Evolutionary conservation across 176 grass and related monocot genomes (phyloP), one percentile per base, ranked within the genome.

Genomic region (Carex myosuroides): DNA sequence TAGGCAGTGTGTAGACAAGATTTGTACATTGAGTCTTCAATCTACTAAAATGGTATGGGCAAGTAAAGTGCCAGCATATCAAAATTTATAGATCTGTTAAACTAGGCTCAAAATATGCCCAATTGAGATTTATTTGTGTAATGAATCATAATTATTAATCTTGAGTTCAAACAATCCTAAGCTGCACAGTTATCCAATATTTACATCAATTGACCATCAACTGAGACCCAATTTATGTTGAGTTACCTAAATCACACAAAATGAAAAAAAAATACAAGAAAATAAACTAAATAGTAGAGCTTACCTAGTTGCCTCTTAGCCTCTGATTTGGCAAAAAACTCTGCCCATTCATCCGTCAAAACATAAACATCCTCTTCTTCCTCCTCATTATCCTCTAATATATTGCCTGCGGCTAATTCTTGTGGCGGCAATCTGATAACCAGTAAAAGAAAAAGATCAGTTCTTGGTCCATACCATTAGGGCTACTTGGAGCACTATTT

Each of bases 301-400:
- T 50, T 85, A 90, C 91, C 91, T 35, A 85, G 80, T 64, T 84
- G 85, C 79, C 91, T 88, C 86, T 88, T 92, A 84, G 91, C 91
- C n/a, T 88, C 91, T 2, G 91, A 90, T 85, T 90, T 90, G 71
- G 88, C 91, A 76, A 90, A 92, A 81, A 92, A 92, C 13, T 92
- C 88, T 2, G 80, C 73, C 88, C 86, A 90, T 89, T 90, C 88
- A 69, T 93, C 91, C 13, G 88, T 88, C 8, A 93, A 85, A 20
- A 93, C 86, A 73, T 87, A 93, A 30, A 90, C 63, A 9, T 88
- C 88, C 17, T 88, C 89, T 79, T 77, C 79, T 0, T 86, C 91
- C 3, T 85, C 89, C 6, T 69, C 74, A 13, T 61, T 80, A 10
- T 50, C 73, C 52, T 66, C 86, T 6, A 3, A 68, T 62, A 32